Conservation (phyloP, 306 rosid species). For the Rosa lucieae region DNA sequence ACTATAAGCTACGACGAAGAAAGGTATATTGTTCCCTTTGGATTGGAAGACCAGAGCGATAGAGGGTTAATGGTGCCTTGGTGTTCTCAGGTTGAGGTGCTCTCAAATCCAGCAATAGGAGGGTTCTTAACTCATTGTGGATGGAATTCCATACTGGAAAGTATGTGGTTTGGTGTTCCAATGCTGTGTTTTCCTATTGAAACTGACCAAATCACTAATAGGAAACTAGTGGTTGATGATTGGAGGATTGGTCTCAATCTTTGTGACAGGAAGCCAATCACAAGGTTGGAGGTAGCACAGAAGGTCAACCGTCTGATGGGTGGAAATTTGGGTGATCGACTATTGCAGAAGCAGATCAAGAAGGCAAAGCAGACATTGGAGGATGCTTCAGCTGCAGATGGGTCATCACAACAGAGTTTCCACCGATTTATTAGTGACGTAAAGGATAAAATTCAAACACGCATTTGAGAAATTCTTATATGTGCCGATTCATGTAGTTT, state of each 20-base stretch:
- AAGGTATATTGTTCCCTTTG: no score
- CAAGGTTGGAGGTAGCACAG: slow-evolving; percentile 23
- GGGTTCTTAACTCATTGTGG: no score
- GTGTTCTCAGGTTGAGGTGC: no score
- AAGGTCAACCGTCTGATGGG: slow-evolving; percentile 29
- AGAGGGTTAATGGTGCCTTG: no score
- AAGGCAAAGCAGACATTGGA: slow-evolving; percentile 3
- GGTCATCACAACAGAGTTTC: slow-evolving; percentile 24
- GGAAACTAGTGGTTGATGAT: slow-evolving; percentile 41
- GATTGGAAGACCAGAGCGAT: no score
- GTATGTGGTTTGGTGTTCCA: no score
- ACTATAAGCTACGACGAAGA: slow-evolving; percentile 15
- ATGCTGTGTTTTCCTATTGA: no score
- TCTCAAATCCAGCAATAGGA: no score
- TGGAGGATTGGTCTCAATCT: slow-evolving; percentile 39
- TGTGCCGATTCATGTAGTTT: background rate
- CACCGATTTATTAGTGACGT: slow-evolving; percentile 22
- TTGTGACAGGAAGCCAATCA: slow-evolving; percentile 24
- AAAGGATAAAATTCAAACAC: slow-evolving; percentile 18
- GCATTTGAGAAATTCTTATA: background rate
- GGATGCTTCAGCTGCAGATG: slow-evolving; percentile 14
- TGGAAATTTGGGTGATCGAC: slow-evolving; percentile 18
- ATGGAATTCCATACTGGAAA: no score
- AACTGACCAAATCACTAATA: slow-evolving; percentile 32
- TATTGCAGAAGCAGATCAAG: slow-evolving; percentile 20